Evolutionary conservation across 495 filamentous ascomycete species (phyloP).

Genomic region (Hyaloscypha finlandica): DNA sequence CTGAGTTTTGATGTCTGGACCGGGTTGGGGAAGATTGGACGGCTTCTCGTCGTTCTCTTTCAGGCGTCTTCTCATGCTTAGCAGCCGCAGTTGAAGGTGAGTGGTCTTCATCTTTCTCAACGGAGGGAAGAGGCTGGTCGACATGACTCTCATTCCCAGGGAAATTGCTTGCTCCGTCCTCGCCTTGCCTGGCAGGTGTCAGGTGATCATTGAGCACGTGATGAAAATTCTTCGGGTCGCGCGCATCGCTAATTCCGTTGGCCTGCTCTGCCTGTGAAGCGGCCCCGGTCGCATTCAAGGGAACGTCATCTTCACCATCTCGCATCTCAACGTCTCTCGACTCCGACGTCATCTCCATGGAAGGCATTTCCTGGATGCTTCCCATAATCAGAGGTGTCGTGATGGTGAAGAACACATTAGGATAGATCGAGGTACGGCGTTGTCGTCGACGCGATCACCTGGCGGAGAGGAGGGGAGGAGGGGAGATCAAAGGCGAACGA

Average conservation of each 20-base stretch:
- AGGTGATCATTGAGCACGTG: background rate
- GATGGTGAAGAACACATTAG: background rate
- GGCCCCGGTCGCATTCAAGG: background rate
- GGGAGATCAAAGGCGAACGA: background rate
- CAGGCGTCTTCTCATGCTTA: background rate
- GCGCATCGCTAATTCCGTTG: background rate
- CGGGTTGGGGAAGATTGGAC: background rate
- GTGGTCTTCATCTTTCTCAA: slow-evolving; percentile 5
- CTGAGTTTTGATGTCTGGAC: background rate
- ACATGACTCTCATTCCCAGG: background rate
- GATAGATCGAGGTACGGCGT: background rate
- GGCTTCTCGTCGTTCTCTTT: background rate
- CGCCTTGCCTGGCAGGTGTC: background rate
- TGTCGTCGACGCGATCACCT: background rate
- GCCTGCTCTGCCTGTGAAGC: background rate
- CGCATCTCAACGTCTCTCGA: slow-evolving; percentile 12
- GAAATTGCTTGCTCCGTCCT: background rate
- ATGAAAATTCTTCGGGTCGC: background rate
- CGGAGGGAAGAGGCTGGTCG: background rate
- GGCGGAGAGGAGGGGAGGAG: background rate
- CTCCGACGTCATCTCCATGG: background rate
- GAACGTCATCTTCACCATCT: slow-evolving; percentile 2
- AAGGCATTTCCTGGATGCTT: background rate
- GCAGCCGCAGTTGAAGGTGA: slow-evolving; percentile 10
- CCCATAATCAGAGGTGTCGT: background rate